Evolutionary conservation across 139 green algal species (phyloP).

Genomic region (Chlorella sp.): DNA sequence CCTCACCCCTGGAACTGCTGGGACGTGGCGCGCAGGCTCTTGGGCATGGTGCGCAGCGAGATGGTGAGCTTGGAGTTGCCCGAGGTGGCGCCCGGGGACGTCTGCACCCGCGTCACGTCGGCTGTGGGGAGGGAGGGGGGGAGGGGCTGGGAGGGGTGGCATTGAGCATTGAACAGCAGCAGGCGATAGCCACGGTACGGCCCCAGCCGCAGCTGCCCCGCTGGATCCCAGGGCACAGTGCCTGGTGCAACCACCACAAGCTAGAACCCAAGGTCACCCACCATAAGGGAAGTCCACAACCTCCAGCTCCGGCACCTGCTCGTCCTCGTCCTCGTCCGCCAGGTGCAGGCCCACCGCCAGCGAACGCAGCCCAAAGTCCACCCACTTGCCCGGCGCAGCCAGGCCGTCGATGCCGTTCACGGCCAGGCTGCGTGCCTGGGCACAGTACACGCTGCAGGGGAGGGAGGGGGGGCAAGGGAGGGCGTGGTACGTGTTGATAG

Average conservation of each 20-base stretch:
- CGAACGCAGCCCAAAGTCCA: slow-evolving; percentile 23
- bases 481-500: neutral
- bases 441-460: slow-evolving; percentile 20
- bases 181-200: too few species aligned
- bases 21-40: neutral
- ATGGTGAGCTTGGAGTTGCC: neutral
- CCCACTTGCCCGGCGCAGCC: slow-evolving; percentile 28
- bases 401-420: slow-evolving; percentile 15
- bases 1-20: slow-evolving; percentile 13
- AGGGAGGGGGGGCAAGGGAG: neutral
- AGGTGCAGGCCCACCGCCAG: slow-evolving; percentile 4
- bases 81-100: neutral
- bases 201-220: too few species aligned
- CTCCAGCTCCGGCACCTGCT: neutral
- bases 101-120: slow-evolving; percentile 2
- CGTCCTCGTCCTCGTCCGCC: neutral
- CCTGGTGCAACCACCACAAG: neutral
- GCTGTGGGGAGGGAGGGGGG: neutral
- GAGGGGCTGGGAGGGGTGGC: neutral
- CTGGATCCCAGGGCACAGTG: too few species aligned
- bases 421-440: slow-evolving; percentile 1
- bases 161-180: neutral
- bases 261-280: neutral
- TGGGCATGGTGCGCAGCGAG: neutral
- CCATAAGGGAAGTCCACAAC: slow-evolving; percentile 21